Evolutionary conservation across 1,284 basidiomycete species (phyloP).

Genomic region (Flammula alnicola): DNA sequence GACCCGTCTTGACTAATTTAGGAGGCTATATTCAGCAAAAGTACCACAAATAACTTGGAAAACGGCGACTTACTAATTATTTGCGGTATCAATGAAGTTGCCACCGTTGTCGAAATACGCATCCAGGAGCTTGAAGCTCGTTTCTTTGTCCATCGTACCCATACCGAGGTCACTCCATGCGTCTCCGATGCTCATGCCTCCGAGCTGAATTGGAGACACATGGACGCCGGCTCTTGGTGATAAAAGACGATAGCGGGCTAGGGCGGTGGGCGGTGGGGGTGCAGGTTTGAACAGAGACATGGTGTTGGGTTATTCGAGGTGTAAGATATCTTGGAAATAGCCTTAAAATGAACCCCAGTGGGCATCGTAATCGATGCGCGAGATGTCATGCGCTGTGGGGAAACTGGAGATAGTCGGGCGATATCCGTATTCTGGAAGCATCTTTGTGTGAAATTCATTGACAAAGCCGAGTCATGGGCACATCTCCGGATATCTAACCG

Average conservation of each 20-base stretch:
- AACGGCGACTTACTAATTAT: conserved; percentile 43
- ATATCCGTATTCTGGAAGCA: too few relatives aligned
- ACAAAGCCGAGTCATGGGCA: too few relatives aligned
- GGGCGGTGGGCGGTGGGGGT: conserved; percentile 17
- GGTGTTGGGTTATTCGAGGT: too few relatives aligned
- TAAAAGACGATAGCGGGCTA: conserved; percentile 24
- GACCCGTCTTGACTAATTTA: conserved; percentile 50
- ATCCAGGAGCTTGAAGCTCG: conserved; percentile 52
- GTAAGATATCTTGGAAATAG: neutral
- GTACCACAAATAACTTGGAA: neutral
- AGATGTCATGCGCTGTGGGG: too few relatives aligned
- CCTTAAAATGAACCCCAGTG: neutral
- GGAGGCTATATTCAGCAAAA: neutral
- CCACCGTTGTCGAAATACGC: conserved; percentile 52
- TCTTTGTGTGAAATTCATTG: too few relatives aligned
- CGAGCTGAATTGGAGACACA: conserved; percentile 49
- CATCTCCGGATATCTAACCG: too few relatives aligned
- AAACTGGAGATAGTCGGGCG: too few relatives aligned
- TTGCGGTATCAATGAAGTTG: conserved; percentile 63
- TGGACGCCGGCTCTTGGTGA: conserved; percentile 23
- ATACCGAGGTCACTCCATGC: conserved; percentile 26
- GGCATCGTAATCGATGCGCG: too few relatives aligned
- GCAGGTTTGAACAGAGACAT: conserved; percentile 18
- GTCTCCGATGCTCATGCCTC: conserved; percentile 58
- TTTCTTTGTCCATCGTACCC: conserved; percentile 48